Conservation (phyloP, 176 grass and related monocot genomes). For the Canna indica region DNA sequence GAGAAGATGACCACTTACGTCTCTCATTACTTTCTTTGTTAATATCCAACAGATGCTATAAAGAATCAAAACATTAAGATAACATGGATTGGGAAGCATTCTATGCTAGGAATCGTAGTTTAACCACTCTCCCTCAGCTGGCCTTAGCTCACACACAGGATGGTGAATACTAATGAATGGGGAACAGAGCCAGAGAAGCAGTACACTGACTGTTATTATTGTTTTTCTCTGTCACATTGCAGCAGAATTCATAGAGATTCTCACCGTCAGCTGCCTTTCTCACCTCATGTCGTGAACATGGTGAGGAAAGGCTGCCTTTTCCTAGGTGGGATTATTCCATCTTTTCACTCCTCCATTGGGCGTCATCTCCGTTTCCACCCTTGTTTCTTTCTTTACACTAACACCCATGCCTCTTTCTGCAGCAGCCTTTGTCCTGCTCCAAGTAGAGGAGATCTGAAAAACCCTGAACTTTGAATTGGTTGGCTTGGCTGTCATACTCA, state of each 20-base stretch:
- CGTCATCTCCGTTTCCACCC: neutral
- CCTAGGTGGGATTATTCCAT: constrained; percentile 5
- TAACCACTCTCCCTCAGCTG: too few species aligned
- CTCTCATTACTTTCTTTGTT: too few species aligned
- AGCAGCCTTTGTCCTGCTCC: neutral
- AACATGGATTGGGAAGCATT: too few species aligned
- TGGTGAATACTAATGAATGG: neutral
- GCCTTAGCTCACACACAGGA: too few species aligned
- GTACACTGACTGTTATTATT: neutral
- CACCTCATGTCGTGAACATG: neutral
- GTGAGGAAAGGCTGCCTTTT: neutral
- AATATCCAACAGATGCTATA: too few species aligned
- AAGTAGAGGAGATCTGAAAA: neutral
- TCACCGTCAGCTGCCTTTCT: neutral
- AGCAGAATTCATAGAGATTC: neutral
- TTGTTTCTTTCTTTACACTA: neutral
- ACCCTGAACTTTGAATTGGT: neutral
- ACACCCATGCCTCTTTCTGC: neutral
- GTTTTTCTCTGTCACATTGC: neutral
- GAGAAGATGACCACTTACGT: too few species aligned
- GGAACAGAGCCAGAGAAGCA: neutral
- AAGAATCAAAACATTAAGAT: too few species aligned
- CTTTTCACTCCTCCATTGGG: neutral
- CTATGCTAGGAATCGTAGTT: too few species aligned
- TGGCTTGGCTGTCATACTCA: neutral